Conservation (phyloP, 2,329 filamentous ascomycete species). For the Furcasterigmium furcatum region DNA sequence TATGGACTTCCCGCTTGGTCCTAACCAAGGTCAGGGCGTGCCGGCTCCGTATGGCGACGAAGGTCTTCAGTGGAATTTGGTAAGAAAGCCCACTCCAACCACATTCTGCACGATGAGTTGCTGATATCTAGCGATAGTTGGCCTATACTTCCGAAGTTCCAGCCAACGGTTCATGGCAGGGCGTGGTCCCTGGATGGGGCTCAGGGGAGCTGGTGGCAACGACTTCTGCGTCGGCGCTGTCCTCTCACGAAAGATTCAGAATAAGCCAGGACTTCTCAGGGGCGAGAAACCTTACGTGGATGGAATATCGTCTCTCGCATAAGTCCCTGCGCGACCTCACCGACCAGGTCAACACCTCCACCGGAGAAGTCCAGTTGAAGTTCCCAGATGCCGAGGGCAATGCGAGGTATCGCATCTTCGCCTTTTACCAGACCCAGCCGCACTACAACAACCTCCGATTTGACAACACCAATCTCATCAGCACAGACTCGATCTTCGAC, state of each 20-base stretch:
- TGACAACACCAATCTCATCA: no score
- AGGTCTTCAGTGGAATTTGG: constrained; percentile 28
- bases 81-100: background rate
- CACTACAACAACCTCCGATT: background rate
- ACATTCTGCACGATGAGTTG: background rate
- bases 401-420: background rate
- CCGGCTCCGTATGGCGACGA: constrained; percentile 28
- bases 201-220: constrained; percentile 1
- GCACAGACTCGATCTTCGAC: constrained; percentile 3
- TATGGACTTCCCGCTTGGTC: constrained; percentile 42
- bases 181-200: constrained; percentile 30
- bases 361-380: no score
- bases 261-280: no score
- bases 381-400: background rate
- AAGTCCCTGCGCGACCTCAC: no score
- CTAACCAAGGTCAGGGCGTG: constrained; percentile 44
- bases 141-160: constrained; percentile 23
- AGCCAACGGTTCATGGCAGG: constrained; percentile 21
- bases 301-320: no score
- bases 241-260: no score
- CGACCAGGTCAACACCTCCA: background rate
- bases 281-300: no score
- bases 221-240: background rate
- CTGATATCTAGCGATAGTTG: background rate
- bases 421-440: background rate